Percentiles rank a stretch among this genome's conserved stretches.
Evolutionary conservation across 768 basidiomycete genomes (phyloP).

Genomic region (Naganishia vaughanmartiniae): DNA sequence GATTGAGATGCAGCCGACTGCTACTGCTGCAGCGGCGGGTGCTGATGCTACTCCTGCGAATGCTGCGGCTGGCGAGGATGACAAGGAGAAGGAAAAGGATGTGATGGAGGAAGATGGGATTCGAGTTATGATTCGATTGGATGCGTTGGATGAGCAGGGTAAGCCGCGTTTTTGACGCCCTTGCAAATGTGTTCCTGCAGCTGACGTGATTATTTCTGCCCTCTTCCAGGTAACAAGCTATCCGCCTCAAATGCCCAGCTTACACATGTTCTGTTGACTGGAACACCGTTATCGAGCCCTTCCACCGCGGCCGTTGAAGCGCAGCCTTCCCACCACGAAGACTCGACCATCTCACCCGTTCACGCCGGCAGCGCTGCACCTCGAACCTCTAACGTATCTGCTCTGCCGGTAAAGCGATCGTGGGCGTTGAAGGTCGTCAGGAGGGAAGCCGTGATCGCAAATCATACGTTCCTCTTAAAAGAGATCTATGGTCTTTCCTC

Average conservation of each 20-base stretch:
- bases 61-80: constrained; percentile 23
- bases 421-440: constrained; percentile 93
- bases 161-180: constrained; percentile 45
- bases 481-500: constrained; percentile 90
- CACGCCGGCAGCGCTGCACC: not conserved
- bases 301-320: constrained; percentile 41
- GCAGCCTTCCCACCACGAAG: constrained; percentile 15
- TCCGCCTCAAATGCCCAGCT: constrained; percentile 75
- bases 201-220: constrained; percentile 2
- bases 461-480: constrained; percentile 89
- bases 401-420: constrained; percentile 54
- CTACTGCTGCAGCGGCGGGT: not conserved
- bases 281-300: constrained; percentile 57
- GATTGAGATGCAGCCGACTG: constrained; percentile 30
- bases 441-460: constrained; percentile 89
- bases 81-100: constrained; percentile 55
- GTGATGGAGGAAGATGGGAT: constrained; percentile 60
- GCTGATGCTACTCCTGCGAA: not conserved
- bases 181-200: too few species aligned
- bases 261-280: constrained; percentile 80
- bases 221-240: constrained; percentile 50
- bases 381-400: not conserved
- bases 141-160: constrained; percentile 75
- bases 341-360: constrained; percentile 7
- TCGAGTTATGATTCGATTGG: constrained; percentile 72